A percentile compares a stretch with the other conserved stretches of the same genome.
phyloP scores from a whole-genome alignment of 768 basidiomycete genomes.

The Holtermannia corniformis region DNA sequence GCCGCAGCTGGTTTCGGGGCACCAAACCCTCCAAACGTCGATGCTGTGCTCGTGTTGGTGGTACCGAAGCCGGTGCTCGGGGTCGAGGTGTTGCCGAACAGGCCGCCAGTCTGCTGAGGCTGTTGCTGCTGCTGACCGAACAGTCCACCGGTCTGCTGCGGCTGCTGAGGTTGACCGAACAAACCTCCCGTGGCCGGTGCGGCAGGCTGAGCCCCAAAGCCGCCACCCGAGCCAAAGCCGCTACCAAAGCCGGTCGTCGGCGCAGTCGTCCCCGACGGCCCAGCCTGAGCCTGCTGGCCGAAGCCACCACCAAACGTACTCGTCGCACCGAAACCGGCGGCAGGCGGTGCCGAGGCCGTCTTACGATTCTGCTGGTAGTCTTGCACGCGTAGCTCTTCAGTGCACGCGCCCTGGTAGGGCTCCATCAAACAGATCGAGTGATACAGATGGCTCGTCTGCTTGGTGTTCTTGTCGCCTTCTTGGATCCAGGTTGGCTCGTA shows the following conservation, averaged over 20 bases:
- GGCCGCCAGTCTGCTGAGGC: conserved; percentile 32
- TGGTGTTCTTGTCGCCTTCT: conserved; percentile 20
- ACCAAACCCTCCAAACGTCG: conserved; percentile 29
- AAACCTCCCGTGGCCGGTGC: conserved; percentile 17
- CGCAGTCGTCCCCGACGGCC: conserved; percentile 11
- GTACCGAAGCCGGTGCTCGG: conserved; percentile 19
- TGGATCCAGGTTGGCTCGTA: conserved; percentile 47
- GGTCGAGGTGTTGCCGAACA: conserved; percentile 24
- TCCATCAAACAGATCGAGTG: conserved; percentile 29
- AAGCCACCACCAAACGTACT: conserved; percentile 18
- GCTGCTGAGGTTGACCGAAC: conserved; percentile 31
- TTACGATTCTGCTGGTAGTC: conserved; percentile 33
- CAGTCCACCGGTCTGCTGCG: conserved; percentile 43
- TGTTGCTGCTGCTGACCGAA: conserved; percentile 43
- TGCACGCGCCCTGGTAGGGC: conserved; percentile 24
- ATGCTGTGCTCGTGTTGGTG: conserved; percentile 38
- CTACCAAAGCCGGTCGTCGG: conserved; percentile 8
- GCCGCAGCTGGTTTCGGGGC: conserved; percentile 23
- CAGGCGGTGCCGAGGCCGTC: conserved; percentile 14
- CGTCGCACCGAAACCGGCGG: conserved; percentile 13
- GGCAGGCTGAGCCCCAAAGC: conserved; percentile 45
- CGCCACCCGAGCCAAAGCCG: conserved; percentile 40
- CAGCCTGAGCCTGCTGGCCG: conserved; percentile 16
- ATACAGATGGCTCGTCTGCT: conserved; percentile 42
- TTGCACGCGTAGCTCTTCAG: conserved; percentile 33